Percentiles rank a stretch among this genome's conserved stretches.
Conservation (phyloP, 148 eudicot genomes). For the Cornus florida region DNA sequence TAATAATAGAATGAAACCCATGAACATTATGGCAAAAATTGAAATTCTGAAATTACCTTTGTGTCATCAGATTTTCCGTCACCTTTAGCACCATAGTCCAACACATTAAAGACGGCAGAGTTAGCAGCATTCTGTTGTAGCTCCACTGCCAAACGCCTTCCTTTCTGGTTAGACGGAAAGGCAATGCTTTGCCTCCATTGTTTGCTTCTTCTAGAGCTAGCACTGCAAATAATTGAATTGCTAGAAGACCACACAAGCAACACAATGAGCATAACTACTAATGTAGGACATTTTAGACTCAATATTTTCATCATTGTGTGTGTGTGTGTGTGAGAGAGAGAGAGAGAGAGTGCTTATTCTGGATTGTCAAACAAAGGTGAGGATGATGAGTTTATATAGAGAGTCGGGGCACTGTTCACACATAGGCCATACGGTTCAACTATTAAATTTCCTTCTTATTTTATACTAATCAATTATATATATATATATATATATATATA, state of each 20-base stretch:
- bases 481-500: too few relatives aligned
- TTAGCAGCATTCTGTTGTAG: not conserved
- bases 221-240: conserved; percentile 7
- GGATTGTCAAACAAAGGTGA: not conserved
- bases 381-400: not conserved
- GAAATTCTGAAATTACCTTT: conserved; percentile 19
- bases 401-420: not conserved
- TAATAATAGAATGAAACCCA: not conserved
- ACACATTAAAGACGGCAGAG: conserved; percentile 25
- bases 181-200: conserved; percentile 9
- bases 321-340: not conserved
- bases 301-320: conserved; percentile 5
- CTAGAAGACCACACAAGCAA: conserved; percentile 10
- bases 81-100: conserved; percentile 39
- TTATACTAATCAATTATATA: too few relatives aligned
- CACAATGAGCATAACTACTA: not conserved
- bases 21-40: not conserved
- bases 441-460: too few relatives aligned
- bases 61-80: conserved; percentile 40
- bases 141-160: not conserved
- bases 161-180: not conserved
- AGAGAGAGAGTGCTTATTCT: not conserved
- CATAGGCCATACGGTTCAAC: conserved; percentile 15
- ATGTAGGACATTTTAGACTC: not conserved
- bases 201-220: conserved; percentile 9